Conservation (phyloP, 1,284 basidiomycete genomes). For the Ustilago loliicola region DNA sequence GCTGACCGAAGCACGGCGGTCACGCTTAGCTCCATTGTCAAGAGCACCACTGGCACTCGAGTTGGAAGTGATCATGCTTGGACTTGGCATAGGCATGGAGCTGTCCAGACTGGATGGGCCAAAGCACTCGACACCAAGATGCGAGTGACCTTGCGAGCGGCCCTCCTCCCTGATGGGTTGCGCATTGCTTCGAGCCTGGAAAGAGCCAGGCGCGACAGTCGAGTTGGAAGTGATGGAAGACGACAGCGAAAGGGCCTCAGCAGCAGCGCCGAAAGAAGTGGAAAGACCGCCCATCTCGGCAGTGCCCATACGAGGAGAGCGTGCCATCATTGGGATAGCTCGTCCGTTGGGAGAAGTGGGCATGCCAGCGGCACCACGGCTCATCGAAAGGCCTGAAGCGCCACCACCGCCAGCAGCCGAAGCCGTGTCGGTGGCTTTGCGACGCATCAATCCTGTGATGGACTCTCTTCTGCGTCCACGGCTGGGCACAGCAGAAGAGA, state of each 20-base stretch:
- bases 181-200: slow-evolving; percentile 40
- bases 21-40: slow-evolving; percentile 53
- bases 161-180: slow-evolving; percentile 44
- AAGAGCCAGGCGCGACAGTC: slow-evolving; percentile 45
- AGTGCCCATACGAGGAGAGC: slow-evolving; percentile 45
- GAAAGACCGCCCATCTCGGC: slow-evolving; percentile 53
- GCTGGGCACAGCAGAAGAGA: slow-evolving; percentile 57
- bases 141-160: slow-evolving; percentile 57
- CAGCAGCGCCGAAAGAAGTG: slow-evolving; percentile 67
- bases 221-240: slow-evolving; percentile 54
- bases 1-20: slow-evolving; percentile 68
- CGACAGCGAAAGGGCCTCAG: slow-evolving; percentile 60
- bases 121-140: slow-evolving; percentile 64
- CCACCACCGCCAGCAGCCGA: slow-evolving; percentile 55
- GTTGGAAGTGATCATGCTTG: slow-evolving; percentile 37
- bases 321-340: slow-evolving; percentile 44
- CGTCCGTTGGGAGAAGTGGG: slow-evolving; percentile 52
- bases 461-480: slow-evolving; percentile 59
- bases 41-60: slow-evolving; percentile 18
- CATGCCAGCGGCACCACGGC: slow-evolving; percentile 24
- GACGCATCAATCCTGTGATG: slow-evolving; percentile 58
- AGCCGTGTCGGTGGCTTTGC: slow-evolving; percentile 51
- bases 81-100: slow-evolving; percentile 50
- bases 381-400: slow-evolving; percentile 50
- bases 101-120: slow-evolving; percentile 57